These are phyloP conservation scores for Trypanosoma brucei DNA, from an alignment of 208 protist species.

Conservation along the genomic window DNA sequence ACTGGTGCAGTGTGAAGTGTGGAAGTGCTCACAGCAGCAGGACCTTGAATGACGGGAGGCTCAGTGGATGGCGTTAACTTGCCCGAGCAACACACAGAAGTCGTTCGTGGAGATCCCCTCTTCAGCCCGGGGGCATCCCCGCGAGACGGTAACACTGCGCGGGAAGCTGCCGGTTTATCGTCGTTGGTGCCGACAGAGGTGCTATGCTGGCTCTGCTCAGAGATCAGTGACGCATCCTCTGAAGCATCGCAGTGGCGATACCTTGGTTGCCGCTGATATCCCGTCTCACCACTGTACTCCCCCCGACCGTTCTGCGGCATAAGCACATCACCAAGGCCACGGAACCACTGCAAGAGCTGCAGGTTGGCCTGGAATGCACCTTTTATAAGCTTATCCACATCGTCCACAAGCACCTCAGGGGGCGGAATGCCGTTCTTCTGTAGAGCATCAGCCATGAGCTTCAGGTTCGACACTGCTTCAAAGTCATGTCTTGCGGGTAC, in stretches of 20 bases:
- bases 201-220: background rate
- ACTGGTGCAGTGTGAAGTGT: background rate
- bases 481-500: constrained; percentile 87
- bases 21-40: background rate
- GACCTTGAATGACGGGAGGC: background rate
- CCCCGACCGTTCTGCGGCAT: background rate
- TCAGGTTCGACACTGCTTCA: constrained; percentile 95
- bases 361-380: constrained; percentile 96
- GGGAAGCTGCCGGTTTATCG: background rate
- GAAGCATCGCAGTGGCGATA: background rate
- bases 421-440: constrained; percentile 77
- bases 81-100: background rate
- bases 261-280: background rate
- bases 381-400: constrained; percentile 89
- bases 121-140: background rate
- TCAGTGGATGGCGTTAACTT: background rate
- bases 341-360: constrained; percentile 96
- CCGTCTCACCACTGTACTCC: background rate
- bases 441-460: constrained; percentile 92
- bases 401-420: constrained; percentile 63
- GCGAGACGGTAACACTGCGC: background rate
- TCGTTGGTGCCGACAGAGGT: background rate
- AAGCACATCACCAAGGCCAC: constrained; percentile 58
- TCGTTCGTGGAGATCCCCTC: background rate
- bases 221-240: background rate